phyloP scores from a whole-genome alignment of 2,329 filamentous ascomycete genomes.

The Cladophialophora carrionii region DNA sequence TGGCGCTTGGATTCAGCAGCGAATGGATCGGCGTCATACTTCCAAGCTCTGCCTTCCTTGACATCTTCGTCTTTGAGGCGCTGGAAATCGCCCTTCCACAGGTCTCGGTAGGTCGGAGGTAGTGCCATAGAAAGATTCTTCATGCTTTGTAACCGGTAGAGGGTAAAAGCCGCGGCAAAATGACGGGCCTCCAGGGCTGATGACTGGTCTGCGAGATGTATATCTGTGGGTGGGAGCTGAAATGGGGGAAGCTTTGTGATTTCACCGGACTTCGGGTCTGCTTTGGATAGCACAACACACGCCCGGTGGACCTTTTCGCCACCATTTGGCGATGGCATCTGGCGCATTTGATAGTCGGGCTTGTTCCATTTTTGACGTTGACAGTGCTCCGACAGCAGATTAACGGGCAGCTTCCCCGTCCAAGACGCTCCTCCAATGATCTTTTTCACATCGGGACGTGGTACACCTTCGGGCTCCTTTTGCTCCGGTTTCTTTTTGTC shows the following conservation, averaged over 20 bases:
- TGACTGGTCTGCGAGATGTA: constrained; percentile 72
- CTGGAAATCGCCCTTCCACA: constrained; percentile 89
- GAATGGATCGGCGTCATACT: constrained; percentile 97
- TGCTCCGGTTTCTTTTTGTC: constrained; percentile 40
- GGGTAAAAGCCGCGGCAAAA: constrained; percentile 86
- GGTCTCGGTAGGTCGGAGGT: constrained; percentile 81
- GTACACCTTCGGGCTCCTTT: constrained; percentile 43
- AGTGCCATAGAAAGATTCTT: constrained; percentile 94
- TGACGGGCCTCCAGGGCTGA: constrained; percentile 89
- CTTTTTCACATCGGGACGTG: constrained; percentile 66
- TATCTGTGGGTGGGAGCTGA: constrained; percentile 75
- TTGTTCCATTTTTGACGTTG: constrained; percentile 95
- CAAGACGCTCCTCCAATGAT: constrained; percentile 93
- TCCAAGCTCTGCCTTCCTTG: constrained; percentile 76
- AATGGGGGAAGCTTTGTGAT: constrained; percentile 75
- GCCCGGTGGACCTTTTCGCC: constrained; percentile 66
- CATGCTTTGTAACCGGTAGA: constrained; percentile 92
- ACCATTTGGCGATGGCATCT: constrained; percentile 48
- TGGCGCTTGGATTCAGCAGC: constrained; percentile 71
- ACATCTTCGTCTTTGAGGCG: constrained; percentile 79
- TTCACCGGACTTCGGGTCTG: constrained; percentile 81
- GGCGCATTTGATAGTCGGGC: constrained; percentile 73
- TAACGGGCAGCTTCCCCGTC: constrained; percentile 96
- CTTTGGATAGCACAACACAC: constrained; percentile 73
- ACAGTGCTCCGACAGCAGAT: constrained; percentile 89